Evolutionary conservation across 441 rosid species (phyloP), one percentile per base, ranked within the genome.

Genomic region (Metrosideros polymorpha): DNA sequence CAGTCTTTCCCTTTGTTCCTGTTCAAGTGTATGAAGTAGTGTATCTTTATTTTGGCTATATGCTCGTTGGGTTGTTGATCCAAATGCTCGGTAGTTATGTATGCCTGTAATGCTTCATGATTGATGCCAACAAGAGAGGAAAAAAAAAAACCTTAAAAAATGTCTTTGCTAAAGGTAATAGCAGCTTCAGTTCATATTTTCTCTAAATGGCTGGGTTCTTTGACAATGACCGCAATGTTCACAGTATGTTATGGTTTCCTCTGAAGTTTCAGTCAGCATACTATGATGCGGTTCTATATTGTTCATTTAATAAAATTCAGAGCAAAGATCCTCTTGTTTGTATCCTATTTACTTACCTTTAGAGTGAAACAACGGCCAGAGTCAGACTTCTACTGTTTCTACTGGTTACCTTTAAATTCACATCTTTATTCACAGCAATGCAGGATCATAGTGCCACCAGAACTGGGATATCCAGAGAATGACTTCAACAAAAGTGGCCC

Each of bases 371-470:
- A 39, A 71, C 22, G 47, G 47, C n/a, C 47, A 22, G 47, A 12
- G 47, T 71, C 43, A 63, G 10, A 32, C 53, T 79, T 45, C 55
- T 82, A 47, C 25, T 7, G 84, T 15, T 82, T 51, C 84, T 47
- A 82, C 84, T 15, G 42, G 84, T 82, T 82, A 47, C 55, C 10
- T 71, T 71, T n/a, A 71, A 71, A 71, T 90, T 89, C 85, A 87
- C 90, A 55, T 86, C 85, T 59, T 85, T 85, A 88, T 50, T 90
- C 86, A 85, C 93, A 92, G 92, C 88, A 89, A 88, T 92, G 95
- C 98, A 96, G 99, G 98, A 91, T 96, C 89, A 91, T 94, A 90
- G 99, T 95, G 89, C 99, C 98, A 13, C 99, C 99, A 32, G 99
- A 96, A 85, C 87, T 96, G 85, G 99, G 99, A 91, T 97, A 95